A percentile compares a stretch with the other conserved stretches of the same genome.
phyloP scores from a whole-genome alignment of 2,329 filamentous ascomycete genomes.

The Celoporthe dispersa region DNA sequence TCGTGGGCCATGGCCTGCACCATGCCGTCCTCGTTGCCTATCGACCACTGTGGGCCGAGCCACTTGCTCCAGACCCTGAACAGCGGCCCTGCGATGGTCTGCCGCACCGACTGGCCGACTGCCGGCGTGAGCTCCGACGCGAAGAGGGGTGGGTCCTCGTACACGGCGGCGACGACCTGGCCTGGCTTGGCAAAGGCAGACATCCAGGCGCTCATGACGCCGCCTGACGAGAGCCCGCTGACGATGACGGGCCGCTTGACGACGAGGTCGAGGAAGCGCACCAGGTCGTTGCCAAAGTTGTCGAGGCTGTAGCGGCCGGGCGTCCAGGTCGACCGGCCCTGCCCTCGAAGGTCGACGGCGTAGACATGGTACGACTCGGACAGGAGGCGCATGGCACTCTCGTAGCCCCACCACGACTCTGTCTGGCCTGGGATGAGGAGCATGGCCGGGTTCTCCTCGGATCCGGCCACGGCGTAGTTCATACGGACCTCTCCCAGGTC shows the following conservation, averaged over 20 bases:
- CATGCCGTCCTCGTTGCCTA: slow-evolving; percentile 29
- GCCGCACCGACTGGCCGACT: slow-evolving; percentile 27
- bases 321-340: slow-evolving; percentile 31
- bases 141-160: slow-evolving; percentile 31
- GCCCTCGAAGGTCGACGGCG: slow-evolving; percentile 31
- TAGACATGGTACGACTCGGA: slow-evolving; percentile 30
- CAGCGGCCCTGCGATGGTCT: slow-evolving; percentile 27
- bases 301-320: slow-evolving; percentile 32
- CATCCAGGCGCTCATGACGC: slow-evolving; percentile 30
- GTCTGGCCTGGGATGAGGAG: slow-evolving; percentile 30
- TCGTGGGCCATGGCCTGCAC: slow-evolving; percentile 26
- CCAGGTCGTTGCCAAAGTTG: slow-evolving; percentile 31
- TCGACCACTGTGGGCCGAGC: slow-evolving; percentile 31
- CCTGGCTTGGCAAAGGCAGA: slow-evolving; percentile 31
- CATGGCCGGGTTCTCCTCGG: slow-evolving; percentile 23
- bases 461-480: slow-evolving; percentile 31
- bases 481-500: slow-evolving; percentile 32
- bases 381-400: slow-evolving; percentile 28
- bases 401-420: slow-evolving; percentile 32
- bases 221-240: slow-evolving; percentile 30
- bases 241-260: slow-evolving; percentile 30
- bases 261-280: slow-evolving; percentile 30
- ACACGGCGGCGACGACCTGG: slow-evolving; percentile 29
- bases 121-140: slow-evolving; percentile 28
- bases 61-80: slow-evolving; percentile 31